A percentile compares a stretch with the other conserved stretches of the same genome.
Conservation (phyloP, 192 early-diverging fungal species). For the Mortierella hygrophila region DNA sequence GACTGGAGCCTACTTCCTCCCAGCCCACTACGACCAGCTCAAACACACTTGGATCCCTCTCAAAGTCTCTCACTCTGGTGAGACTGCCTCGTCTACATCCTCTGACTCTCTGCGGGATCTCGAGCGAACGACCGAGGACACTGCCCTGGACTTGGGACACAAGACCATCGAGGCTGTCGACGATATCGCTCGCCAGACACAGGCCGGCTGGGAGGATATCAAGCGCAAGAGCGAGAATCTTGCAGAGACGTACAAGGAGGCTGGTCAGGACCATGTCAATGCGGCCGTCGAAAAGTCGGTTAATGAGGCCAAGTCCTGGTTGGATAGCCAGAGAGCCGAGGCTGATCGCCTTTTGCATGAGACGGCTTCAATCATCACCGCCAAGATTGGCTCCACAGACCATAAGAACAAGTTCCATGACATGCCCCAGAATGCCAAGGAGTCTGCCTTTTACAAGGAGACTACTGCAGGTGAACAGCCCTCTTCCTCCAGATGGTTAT, state of each 20-base stretch:
- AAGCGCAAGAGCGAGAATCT: slow-evolving; percentile 28
- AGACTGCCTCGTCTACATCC: not conserved
- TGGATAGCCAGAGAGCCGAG: slow-evolving; percentile 11
- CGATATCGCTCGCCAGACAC: slow-evolving; percentile 20
- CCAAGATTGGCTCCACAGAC: not conserved
- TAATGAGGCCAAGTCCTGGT: slow-evolving; percentile 8
- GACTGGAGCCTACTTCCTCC: slow-evolving; percentile 38
- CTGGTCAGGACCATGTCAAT: slow-evolving; percentile 21
- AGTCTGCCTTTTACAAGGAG: slow-evolving; percentile 9
- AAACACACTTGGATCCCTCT: not conserved
- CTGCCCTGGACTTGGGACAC: slow-evolving; percentile 15
- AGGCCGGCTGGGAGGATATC: slow-evolving; percentile 28
- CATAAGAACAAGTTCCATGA: slow-evolving; percentile 30
- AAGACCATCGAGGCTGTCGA: slow-evolving; percentile 27
- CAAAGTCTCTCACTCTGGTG: not conserved
- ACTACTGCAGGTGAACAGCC: slow-evolving; percentile 18
- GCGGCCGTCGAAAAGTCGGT: slow-evolving; percentile 8
- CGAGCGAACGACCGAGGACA: not conserved
- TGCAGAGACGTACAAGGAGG: slow-evolving; percentile 6
- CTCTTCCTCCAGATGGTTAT: slow-evolving; percentile 33
- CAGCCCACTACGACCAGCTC: slow-evolving; percentile 21
- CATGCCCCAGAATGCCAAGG: slow-evolving; percentile 6
- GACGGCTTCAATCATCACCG: slow-evolving; percentile 1
- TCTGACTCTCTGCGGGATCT: not conserved
- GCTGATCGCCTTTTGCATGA: slow-evolving; percentile 9